Evolutionary conservation across 208 protist species (phyloP).

Genomic region (Wallacemonas sp.): DNA sequence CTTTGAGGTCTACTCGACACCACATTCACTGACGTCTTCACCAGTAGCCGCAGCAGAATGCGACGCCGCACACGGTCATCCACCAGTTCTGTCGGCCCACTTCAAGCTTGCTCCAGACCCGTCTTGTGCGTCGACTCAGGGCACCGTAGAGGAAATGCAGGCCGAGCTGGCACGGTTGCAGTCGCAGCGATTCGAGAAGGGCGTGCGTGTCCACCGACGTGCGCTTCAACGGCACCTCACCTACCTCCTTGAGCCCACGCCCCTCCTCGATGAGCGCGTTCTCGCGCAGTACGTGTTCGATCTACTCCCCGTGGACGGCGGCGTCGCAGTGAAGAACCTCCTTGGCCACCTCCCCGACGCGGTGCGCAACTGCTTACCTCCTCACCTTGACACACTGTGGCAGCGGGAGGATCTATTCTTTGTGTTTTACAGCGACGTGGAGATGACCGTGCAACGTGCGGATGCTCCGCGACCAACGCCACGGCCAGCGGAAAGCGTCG

Average conservation of each 20-base stretch:
- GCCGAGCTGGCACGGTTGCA: constrained; percentile 26
- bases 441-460: constrained; percentile 66
- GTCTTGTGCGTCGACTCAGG: neutral
- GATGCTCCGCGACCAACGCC: constrained; percentile 45
- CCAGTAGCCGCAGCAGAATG: too few relatives aligned
- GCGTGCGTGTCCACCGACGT: constrained; percentile 42
- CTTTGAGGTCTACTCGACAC: constrained; percentile 24
- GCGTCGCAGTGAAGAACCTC: constrained; percentile 18
- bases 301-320: constrained; percentile 44
- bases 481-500: constrained; percentile 26
- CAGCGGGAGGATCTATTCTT: constrained; percentile 27
- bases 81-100: neutral
- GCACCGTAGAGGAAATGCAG: constrained; percentile 31
- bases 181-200: constrained; percentile 16
- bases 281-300: constrained; percentile 78
- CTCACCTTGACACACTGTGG: constrained; percentile 17
- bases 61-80: too few relatives aligned
- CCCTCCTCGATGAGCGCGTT: constrained; percentile 75
- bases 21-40: too few relatives aligned
- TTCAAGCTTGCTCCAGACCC: neutral
- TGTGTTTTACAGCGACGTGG: constrained; percentile 16
- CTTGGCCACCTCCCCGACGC: constrained; percentile 22
- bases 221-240: constrained; percentile 53
- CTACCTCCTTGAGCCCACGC: constrained; percentile 53
- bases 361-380: constrained; percentile 24